Conservation (phyloP, 2,329 filamentous ascomycete species). For the Fusarium anthophilum region DNA sequence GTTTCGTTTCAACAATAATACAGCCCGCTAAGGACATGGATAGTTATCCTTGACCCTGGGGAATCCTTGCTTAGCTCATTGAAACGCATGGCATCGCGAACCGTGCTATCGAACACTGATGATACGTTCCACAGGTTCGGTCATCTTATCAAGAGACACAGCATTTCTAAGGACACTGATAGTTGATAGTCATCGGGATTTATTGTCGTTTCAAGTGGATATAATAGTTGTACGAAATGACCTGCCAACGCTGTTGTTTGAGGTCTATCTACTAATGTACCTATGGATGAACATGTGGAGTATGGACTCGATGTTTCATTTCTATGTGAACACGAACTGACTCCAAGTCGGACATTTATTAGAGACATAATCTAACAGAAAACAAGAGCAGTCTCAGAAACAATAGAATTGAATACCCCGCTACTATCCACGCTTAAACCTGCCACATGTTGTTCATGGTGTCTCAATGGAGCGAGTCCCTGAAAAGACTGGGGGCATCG, state of each 20-base stretch:
- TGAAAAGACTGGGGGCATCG: slow-evolving; percentile 4
- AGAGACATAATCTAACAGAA: not conserved
- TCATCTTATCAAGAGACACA: not conserved
- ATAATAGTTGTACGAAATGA: not conserved
- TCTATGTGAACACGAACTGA: not conserved
- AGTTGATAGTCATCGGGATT: not conserved
- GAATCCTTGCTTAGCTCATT: slow-evolving; percentile 5
- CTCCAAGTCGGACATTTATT: not conserved
- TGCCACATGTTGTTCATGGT: slow-evolving; percentile 15
- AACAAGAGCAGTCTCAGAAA: not conserved
- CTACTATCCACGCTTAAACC: not conserved
- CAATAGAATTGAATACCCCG: not conserved
- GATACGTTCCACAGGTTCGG: not conserved
- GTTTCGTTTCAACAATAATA: not conserved
- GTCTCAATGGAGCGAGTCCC: not conserved
- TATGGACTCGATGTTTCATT: not conserved
- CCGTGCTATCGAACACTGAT: not conserved
- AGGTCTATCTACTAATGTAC: not conserved
- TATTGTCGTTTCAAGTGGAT: not conserved
- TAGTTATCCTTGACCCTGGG: not conserved
- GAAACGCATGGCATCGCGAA: slow-evolving; percentile 1
- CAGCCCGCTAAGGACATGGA: not conserved
- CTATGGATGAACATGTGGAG: not conserved
- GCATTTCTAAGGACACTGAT: not conserved
- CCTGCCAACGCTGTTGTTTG: not conserved